These are phyloP conservation scores for Fusarium musae DNA, from an alignment of 2,329 filamentous ascomycete species.

Conservation along the genomic window DNA sequence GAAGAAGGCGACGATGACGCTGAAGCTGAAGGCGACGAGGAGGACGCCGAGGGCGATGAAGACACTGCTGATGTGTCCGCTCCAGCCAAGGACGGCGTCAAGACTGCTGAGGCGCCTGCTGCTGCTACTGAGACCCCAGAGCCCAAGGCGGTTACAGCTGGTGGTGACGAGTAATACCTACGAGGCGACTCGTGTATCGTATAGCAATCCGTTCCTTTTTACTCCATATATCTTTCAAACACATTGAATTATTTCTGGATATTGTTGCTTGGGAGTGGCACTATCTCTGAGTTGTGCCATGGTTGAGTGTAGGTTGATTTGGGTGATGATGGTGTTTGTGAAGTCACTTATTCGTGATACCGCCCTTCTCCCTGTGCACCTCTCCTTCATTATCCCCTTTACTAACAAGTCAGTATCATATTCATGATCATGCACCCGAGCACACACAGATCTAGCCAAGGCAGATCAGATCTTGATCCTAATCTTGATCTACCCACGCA, in stretches of 20 bases:
- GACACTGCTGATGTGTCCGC: slow-evolving; percentile 39
- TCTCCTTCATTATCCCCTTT: not conserved
- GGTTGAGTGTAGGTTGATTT: not conserved
- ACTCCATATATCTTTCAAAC: not conserved
- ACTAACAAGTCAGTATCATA: slow-evolving; percentile 6
- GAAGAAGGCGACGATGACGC: slow-evolving; percentile 47
- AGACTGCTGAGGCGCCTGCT: slow-evolving; percentile 35
- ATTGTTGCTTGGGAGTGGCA: not conserved
- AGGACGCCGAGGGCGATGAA: slow-evolving; percentile 43
- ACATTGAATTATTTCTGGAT: not conserved
- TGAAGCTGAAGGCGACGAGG: slow-evolving; percentile 43
- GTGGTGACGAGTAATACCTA: slow-evolving; percentile 42
- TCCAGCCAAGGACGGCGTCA: slow-evolving; percentile 39
- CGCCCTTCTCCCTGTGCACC: not conserved
- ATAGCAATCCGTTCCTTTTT: slow-evolving; percentile 21
- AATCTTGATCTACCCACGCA: slow-evolving; percentile 33
- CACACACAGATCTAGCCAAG: slow-evolving; percentile 27
- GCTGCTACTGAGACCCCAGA: slow-evolving; percentile 43
- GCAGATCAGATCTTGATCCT: slow-evolving; percentile 23
- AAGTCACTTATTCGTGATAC: not conserved
- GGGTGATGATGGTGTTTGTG: not conserved
- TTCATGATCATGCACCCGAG: slow-evolving; percentile 25
- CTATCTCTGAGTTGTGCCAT: not conserved
- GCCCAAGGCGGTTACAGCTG: slow-evolving; percentile 45
- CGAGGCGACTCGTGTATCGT: slow-evolving; percentile 6